Evolutionary conservation across 1,284 basidiomycete genomes (phyloP).

Genomic region (Puccinia hordei): DNA sequence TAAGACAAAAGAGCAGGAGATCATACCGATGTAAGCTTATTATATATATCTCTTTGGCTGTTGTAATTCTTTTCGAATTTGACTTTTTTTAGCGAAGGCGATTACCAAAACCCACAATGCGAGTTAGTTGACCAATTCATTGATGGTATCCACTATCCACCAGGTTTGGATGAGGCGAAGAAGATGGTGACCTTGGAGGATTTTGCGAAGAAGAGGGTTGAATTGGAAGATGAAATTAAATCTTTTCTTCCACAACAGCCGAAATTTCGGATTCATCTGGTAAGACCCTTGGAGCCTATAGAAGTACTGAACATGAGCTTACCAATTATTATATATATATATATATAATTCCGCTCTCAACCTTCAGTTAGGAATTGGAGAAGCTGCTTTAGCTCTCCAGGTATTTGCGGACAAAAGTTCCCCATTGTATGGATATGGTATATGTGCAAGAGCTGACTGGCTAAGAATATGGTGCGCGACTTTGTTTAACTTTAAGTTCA

Average conservation of each 20-base stretch:
- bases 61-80: not conserved
- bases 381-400: constrained; percentile 34
- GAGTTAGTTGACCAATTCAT: constrained; percentile 29
- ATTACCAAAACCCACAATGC: constrained; percentile 24
- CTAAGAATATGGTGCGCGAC: constrained; percentile 24
- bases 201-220: constrained; percentile 26
- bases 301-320: not conserved
- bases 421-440: not conserved
- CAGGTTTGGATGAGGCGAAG: not conserved
- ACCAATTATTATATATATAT: no score
- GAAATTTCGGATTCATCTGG: constrained; percentile 33
- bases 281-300: not conserved
- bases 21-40: no score
- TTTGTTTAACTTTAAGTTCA: not conserved
- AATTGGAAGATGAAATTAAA: constrained; percentile 26
- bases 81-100: constrained; percentile 31
- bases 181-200: constrained; percentile 42
- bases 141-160: constrained; percentile 8
- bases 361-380: constrained; percentile 29
- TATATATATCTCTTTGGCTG: no score
- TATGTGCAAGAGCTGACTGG: constrained; percentile 38
- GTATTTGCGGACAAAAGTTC: constrained; percentile 36
- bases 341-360: not conserved
- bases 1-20: not conserved
- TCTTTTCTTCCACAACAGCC: constrained; percentile 16